Conservation (phyloP, 129 eudicot species). For the Mikania micrantha region DNA sequence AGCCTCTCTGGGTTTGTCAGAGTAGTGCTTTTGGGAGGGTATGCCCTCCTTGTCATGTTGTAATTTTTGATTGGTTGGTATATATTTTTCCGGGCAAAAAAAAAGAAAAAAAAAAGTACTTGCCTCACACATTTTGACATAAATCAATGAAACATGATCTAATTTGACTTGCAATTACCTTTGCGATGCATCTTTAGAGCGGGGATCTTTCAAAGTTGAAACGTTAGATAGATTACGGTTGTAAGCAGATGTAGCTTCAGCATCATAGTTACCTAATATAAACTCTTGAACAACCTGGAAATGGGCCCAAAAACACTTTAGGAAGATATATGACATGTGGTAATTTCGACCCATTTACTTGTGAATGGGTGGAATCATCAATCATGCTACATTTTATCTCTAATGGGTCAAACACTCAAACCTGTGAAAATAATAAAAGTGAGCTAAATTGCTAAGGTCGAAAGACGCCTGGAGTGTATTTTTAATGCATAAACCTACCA, state of each 20-base stretch:
- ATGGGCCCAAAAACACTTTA: background rate
- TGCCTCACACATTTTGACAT: background rate
- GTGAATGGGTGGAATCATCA: background rate
- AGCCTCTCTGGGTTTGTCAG: too few relatives aligned
- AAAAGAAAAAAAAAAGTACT: too few relatives aligned
- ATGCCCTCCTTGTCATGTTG: too few relatives aligned
- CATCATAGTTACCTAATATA: conserved; percentile 69
- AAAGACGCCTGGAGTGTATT: background rate
- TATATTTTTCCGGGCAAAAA: too few relatives aligned
- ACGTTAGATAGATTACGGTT: conserved; percentile 69
- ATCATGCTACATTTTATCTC: background rate
- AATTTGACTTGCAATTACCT: conserved; percentile 36
- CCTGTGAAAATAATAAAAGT: background rate
- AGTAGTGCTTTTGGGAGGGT: too few relatives aligned
- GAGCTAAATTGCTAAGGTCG: too few relatives aligned
- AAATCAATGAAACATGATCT: background rate
- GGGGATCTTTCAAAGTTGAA: conserved; percentile 86
- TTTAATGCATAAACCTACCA: background rate
- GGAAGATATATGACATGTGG: background rate
- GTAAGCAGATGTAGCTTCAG: conserved; percentile 77
- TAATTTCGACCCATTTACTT: background rate
- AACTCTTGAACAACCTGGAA: conserved; percentile 72
- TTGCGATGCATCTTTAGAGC: conserved; percentile 84
- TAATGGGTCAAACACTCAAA: background rate
- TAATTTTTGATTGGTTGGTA: too few relatives aligned